These are phyloP conservation scores for Collariella sp. DNA, from an alignment of 495 filamentous ascomycete species.

Conservation along the genomic window DNA sequence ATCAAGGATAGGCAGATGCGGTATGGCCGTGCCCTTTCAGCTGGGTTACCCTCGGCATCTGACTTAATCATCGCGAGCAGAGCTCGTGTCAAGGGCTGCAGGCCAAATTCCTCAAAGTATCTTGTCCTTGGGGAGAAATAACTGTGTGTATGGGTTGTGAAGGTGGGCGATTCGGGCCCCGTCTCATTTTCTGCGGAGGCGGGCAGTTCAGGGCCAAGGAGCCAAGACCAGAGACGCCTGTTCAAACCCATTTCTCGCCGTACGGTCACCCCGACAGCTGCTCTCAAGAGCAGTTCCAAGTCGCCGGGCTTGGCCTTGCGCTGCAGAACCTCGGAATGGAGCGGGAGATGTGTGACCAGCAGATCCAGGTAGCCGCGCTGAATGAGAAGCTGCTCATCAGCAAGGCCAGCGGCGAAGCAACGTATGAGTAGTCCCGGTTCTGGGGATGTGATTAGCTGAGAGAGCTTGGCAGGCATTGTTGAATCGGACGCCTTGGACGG, in stretches of 20 bases:
- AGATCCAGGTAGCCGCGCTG: conserved; percentile 92
- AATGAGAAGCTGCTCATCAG: conserved; percentile 81
- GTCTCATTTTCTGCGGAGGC: conserved; percentile 37
- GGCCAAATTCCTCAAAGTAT: conserved; percentile 76
- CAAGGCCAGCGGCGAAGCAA: conserved; percentile 83
- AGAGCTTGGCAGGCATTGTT: conserved; percentile 40
- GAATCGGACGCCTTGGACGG: conserved; percentile 14
- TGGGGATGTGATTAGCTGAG: conserved; percentile 74
- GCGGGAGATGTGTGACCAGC: conserved; percentile 79
- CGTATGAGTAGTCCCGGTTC: conserved; percentile 86
- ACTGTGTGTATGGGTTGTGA: conserved; percentile 36
- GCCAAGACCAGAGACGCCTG: conserved; percentile 90
- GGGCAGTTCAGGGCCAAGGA: conserved; percentile 71
- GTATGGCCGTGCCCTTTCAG: conserved; percentile 77
- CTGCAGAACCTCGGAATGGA: conserved; percentile 80
- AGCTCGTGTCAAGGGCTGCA: conserved; percentile 63
- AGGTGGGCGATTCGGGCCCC: conserved; percentile 41
- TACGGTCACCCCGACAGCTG: conserved; percentile 75
- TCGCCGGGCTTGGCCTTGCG: conserved; percentile 60
- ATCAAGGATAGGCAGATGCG: conserved; percentile 89
- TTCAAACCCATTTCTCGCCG: conserved; percentile 96
- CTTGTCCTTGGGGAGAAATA: conserved; percentile 43
- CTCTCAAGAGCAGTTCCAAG: conserved; percentile 67
- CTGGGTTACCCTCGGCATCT: conserved; percentile 39
- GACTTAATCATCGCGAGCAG: conserved; percentile 66